These are phyloP conservation scores for Astrothelium macrocarpum DNA, from an alignment of 495 filamentous ascomycete genomes.

Conservation along the genomic window DNA sequence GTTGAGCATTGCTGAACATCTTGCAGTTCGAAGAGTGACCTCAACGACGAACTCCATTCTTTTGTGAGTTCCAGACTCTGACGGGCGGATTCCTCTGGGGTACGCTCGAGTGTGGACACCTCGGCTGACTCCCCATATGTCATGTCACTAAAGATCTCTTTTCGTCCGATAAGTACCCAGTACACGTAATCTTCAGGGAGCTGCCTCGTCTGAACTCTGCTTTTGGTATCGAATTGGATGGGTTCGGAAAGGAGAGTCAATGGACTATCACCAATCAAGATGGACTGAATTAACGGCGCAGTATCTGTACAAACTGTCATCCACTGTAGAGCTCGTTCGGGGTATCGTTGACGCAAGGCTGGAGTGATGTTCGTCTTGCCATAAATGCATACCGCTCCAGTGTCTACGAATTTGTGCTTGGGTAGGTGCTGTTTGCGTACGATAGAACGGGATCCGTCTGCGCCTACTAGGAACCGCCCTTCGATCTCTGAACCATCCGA, in stretches of 20 bases:
- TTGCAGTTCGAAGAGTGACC: constrained; percentile 6
- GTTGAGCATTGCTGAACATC: constrained; percentile 9
- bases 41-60: constrained; percentile 13
- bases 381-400: constrained; percentile 4
- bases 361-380: constrained; percentile 9
- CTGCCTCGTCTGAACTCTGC: constrained; percentile 5
- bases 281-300: constrained; percentile 11
- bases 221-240: constrained; percentile 18
- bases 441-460: constrained; percentile 45
- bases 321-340: constrained; percentile 13
- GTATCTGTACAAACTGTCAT: constrained; percentile 25
- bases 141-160: constrained; percentile 2
- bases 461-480: constrained; percentile 46
- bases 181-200: constrained; percentile 28
- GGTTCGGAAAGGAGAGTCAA: constrained; percentile 21
- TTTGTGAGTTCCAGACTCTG: constrained; percentile 15
- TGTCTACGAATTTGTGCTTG: constrained; percentile 19
- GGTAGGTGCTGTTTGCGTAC: constrained; percentile 32
- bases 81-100: constrained; percentile 4
- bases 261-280: constrained; percentile 16
- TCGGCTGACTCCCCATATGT: not conserved
- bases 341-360: constrained; percentile 18
- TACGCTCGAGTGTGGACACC: not conserved
- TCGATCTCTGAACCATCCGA: constrained; percentile 39
- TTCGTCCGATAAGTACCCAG: constrained; percentile 24